Evolutionary conservation across 768 basidiomycete species (phyloP), one percentile per base, ranked within the genome.

Genomic region (Suillus cothurnatus): DNA sequence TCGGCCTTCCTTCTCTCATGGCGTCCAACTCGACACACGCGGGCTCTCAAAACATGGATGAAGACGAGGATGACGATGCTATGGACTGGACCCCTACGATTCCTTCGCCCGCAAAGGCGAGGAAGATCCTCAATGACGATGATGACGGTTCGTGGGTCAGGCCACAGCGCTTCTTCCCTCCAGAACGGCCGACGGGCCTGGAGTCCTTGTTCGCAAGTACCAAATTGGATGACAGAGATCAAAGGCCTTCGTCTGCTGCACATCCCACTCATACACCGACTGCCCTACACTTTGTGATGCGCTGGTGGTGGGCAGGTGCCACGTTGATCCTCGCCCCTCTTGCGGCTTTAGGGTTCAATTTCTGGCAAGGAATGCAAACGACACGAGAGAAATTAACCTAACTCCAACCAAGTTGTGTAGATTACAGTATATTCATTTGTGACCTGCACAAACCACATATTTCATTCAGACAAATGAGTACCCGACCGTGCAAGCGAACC

Each of bases 101-200:
- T 65, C 65, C 69, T 31, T 71, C 71, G 34, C 69, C 69, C 6
- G 49, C 63, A 63, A 76, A 69, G 58, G 66, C 61, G 63, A 62
- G 61, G 65, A 65, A 71, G 78, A 69, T 66, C 64, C 9, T 61
- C 1, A 61, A 67, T 50, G 67, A 71, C 45, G 71, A 76, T 36
- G 67, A 82, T 23, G 81, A 84, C 61, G 80, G 79, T 9, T 74
- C 78, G 31, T 88, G 84, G 86, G 70, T 93, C 59, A 85, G 86
- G 6, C 90, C 88, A 4, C 91, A 92, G 69, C 82, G 84, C 17
- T 93, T 92, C 72, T 93, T 92, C 68, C 84, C 90, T 19, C 91
- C 91, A 0, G 91, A 92, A 72, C 84, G 86, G 66, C 89, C 91
- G 1, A 93, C 91, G 1, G 91, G 91, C 17, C 81, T 93, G 9